Evolutionary conservation across 768 basidiomycete genomes (phyloP).

Genomic region (Leccinum variicolor): DNA sequence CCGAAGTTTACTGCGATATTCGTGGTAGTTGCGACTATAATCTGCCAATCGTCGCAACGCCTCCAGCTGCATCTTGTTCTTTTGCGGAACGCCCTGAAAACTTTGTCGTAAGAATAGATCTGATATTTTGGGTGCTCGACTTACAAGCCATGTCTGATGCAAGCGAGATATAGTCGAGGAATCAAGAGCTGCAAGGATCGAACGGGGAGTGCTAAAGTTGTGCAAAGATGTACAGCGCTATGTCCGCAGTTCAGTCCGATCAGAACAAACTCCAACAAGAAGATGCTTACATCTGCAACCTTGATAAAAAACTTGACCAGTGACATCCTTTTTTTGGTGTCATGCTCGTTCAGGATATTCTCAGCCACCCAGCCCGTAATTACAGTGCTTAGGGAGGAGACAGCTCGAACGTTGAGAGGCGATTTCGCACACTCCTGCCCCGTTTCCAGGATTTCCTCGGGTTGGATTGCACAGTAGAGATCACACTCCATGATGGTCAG

Average conservation of each 20-base stretch:
- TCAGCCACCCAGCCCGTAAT: slow-evolving; percentile 97
- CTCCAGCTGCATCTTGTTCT: slow-evolving; percentile 79
- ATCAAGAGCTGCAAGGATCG: slow-evolving; percentile 91
- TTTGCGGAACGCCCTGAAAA: slow-evolving; percentile 74
- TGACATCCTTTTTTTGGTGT: slow-evolving; percentile 76
- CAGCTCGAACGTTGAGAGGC: slow-evolving; percentile 72
- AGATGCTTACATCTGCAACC: slow-evolving; percentile 72
- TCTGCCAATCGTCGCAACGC: slow-evolving; percentile 82
- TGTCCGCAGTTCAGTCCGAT: slow-evolving; percentile 8
- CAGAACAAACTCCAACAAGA: slow-evolving; percentile 1
- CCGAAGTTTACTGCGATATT: slow-evolving; percentile 85
- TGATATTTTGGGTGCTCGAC: slow-evolving; percentile 26
- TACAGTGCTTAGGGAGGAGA: slow-evolving; percentile 84
- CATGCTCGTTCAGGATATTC: slow-evolving; percentile 85
- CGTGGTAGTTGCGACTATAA: slow-evolving; percentile 84
- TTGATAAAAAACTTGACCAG: slow-evolving; percentile 93
- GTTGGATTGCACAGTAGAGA: slow-evolving; percentile 79
- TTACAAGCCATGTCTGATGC: slow-evolving; percentile 89
- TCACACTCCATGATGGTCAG: slow-evolving; percentile 91
- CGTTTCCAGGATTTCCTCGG: slow-evolving; percentile 86
- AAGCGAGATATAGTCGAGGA: slow-evolving; percentile 92
- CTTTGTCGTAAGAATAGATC: slow-evolving; percentile 6
- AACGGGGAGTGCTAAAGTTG: slow-evolving; percentile 91
- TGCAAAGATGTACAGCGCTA: slow-evolving; percentile 81
- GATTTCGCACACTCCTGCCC: slow-evolving; percentile 67